A percentile compares a stretch with the other conserved stretches of the same genome.
These are phyloP conservation scores for Galeopsis tetrahit DNA, from an alignment of 257 asterid species.

Conservation along the genomic window DNA sequence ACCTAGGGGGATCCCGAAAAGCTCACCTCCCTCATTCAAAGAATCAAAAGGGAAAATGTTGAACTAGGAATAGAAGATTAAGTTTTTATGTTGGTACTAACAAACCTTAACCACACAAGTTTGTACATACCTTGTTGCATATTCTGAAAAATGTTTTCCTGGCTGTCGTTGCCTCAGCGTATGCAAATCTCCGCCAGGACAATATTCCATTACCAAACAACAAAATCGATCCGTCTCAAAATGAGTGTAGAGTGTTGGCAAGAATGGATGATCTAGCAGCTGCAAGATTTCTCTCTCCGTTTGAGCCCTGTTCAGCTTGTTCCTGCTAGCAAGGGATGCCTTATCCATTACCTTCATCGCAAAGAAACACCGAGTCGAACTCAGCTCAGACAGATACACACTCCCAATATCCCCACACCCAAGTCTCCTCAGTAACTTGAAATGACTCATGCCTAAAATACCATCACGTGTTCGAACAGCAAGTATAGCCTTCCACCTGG, in stretches of 20 bases:
- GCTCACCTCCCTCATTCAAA: conserved; percentile 2
- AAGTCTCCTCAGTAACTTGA: conserved; percentile 67
- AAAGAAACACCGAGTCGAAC: conserved; percentile 63
- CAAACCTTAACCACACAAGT: conserved; percentile 1
- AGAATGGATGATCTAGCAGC: conserved; percentile 78
- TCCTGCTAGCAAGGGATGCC: conserved; percentile 80
- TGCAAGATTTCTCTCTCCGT: conserved; percentile 78
- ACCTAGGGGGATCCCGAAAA: background rate
- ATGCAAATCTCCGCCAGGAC: conserved; percentile 84
- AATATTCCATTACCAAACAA: conserved; percentile 83
- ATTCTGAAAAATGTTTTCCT: conserved; percentile 74
- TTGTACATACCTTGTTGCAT: conserved; percentile 61
- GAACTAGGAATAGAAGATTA: background rate
- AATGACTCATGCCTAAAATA: conserved; percentile 67
- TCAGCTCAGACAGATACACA: conserved; percentile 76
- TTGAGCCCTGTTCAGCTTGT: conserved; percentile 81
- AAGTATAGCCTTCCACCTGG: conserved; percentile 80
- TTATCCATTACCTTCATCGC: conserved; percentile 91
- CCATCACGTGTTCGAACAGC: conserved; percentile 66
- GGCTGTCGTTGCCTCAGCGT: conserved; percentile 73
- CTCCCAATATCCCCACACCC: conserved; percentile 94
- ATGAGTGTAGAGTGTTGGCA: conserved; percentile 72
- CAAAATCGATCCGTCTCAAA: conserved; percentile 76
- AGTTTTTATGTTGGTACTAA: background rate
- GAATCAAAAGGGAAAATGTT: background rate